Base-by-base conservation (phyloP, 192 early-diverging fungal species). In the Chytriomyces sp. region DNA sequence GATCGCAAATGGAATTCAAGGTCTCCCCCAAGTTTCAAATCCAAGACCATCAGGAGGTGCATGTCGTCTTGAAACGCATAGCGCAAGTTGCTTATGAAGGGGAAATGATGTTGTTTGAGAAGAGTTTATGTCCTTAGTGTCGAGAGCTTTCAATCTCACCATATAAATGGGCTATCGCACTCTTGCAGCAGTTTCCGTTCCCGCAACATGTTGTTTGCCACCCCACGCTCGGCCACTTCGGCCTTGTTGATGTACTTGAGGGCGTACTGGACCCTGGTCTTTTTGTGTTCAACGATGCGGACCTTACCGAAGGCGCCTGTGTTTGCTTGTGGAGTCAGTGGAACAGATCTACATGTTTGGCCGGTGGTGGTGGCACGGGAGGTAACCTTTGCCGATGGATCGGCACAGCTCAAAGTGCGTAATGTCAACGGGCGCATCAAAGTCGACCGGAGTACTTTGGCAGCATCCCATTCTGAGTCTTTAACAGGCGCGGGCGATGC, bases 41-140 rank as follows among this genome's bases (percentile, higher is more conserved):
- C 97, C 23, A 98, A 76, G 7, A 94, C 91, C 94, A 98, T 97
- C 72, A 95, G 97, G 76, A 97, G 82, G 68, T 96, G 92, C 72
- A 93, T 92, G 69, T 96, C 95, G 80, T 98, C 97, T 83, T 98
- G 96, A 80, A 97, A 98, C 28, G 97, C 95, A 76, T 96, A 98
- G 47, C 96, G 89, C 80, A 98, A 78, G 80, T 98, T 98, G 81
- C 73, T 75, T n/a, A 26, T 16, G n/a, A n/a, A n/a, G n/a, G n/a
- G n/a, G n/a, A n/a, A n/a, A n/a, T n/a, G n/a, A n/a, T n/a, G 64
- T 7, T 44, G 7, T 11, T 62, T 16, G 26, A 45, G n/a, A n/a
- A n/a, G n/a, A n/a, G n/a, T n/a, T n/a, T n/a, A n/a, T n/a, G n/a
- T n/a, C n/a, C n/a, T n/a, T n/a, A n/a, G n/a, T n/a, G n/a, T n/a